Base-by-base conservation (phyloP, 257 asterid species). In the Solanum commersonii region DNA sequence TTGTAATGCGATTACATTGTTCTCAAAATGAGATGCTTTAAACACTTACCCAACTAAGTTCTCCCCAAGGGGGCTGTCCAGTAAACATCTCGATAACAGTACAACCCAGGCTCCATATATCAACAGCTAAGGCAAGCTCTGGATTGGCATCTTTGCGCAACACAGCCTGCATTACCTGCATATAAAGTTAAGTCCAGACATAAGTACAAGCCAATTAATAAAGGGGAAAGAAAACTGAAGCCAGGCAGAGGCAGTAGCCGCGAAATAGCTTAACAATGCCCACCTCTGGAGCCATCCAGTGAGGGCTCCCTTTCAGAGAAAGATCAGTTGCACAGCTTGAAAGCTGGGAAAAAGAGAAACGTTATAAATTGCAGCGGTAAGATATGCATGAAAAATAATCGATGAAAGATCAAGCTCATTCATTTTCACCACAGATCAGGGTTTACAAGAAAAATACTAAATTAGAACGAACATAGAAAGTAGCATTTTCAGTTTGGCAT, bases 251-350 rank as follows among this genome's bases (percentile, higher is more conserved):
- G 81, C 14, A 60, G 49, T 67, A 79, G 65, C 59, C 5, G 37
- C 8, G 5, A 78, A 74, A 73, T 65, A 31, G 79, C 77, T 10
- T 81, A n/a, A 38, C 86, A 82, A 81, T 88, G 81, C 79, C 86
- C 91, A 96, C 99, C 98, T 96, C 99, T 11, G 99, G 99, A 81
- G 98, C 98, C 98, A 96, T 93, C 99, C 99, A 96, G 84, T 94
- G 95, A 44, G 98, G 98, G 84, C 96, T 96, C 56, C 98, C 98
- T 91, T 96, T 95, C 91, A 96, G 89, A 13, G 98, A 95, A 90
- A 96, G 96, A 56, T 93, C 92, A 56, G 77, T 87, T 77, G 88
- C 91, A 31, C 84, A 49, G 8, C 91, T 95, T 4, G 90, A 85
- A 88, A 96, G 96, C 98, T 95, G 93, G 56, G 52, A 31, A 60